Percentiles rank a stretch among this genome's conserved stretches.
phyloP scores from a whole-genome alignment of 108 stramenopile species.

The Nitzschia putrida region DNA sequence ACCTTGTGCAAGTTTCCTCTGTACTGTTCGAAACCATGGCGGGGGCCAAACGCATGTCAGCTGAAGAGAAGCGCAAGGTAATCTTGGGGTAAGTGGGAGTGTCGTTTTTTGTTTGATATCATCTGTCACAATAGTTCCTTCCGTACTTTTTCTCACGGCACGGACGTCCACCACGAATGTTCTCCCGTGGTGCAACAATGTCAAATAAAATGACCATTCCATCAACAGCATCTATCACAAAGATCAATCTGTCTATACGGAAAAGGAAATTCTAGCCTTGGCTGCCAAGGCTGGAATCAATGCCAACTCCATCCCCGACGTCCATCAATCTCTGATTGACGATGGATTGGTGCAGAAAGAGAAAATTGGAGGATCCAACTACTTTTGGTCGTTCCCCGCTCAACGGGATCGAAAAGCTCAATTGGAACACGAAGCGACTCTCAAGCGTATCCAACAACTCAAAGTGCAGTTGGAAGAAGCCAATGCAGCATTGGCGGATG shows the following conservation, averaged over 20 bases:
- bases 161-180: background rate
- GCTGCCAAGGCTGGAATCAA: conserved; percentile 87
- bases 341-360: conserved; percentile 85
- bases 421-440: conserved; percentile 56
- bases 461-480: conserved; percentile 53
- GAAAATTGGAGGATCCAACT: conserved; percentile 93
- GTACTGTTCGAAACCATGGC: conserved; percentile 22
- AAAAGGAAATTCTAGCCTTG: conserved; percentile 82
- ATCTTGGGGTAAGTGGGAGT: conserved; percentile 52
- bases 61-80: conserved; percentile 83
- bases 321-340: conserved; percentile 78
- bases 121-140: background rate
- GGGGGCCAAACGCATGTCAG: conserved; percentile 81
- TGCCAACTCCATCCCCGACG: conserved; percentile 70
- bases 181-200: background rate
- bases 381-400: conserved; percentile 90
- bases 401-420: conserved; percentile 78
- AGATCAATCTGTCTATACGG: conserved; percentile 82
- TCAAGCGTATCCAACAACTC: conserved; percentile 53
- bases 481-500: conserved; percentile 67
- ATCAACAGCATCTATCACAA: conserved; percentile 67
- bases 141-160: background rate
- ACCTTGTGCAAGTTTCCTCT: too few relatives aligned
- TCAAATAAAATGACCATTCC: background rate
- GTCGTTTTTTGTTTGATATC: background rate